A percentile compares a stretch with the other conserved stretches of the same genome.
Conservation (phyloP, 2,329 filamentous ascomycete genomes). For the Calonectria pseudoturangicola region DNA sequence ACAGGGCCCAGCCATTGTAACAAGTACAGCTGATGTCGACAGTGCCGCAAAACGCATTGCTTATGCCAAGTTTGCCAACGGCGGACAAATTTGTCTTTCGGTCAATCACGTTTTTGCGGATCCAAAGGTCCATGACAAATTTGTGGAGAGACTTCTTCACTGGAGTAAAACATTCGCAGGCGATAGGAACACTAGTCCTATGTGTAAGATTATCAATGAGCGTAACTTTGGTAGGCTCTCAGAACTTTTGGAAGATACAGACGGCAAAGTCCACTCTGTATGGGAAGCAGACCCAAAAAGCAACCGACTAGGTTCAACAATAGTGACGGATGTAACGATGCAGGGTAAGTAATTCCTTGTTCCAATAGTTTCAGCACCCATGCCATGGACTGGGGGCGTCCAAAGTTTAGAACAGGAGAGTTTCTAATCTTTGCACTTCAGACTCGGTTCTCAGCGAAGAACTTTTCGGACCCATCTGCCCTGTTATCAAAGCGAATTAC, state of each 20-base stretch:
- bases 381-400: too few relatives aligned
- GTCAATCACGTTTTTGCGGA: slow-evolving; percentile 67
- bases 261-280: slow-evolving; percentile 57
- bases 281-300: neutral
- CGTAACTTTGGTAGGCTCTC: slow-evolving; percentile 64
- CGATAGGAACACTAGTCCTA: neutral
- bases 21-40: slow-evolving; percentile 62
- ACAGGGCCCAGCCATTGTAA: slow-evolving; percentile 66
- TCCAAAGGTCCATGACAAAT: slow-evolving; percentile 59
- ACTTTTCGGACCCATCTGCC: slow-evolving; percentile 53
- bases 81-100: slow-evolving; percentile 57
- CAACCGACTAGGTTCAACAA: neutral
- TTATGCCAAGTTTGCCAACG: slow-evolving; percentile 64
- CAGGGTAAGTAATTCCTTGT: neutral
- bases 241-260: slow-evolving; percentile 58
- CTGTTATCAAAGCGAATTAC: slow-evolving; percentile 27
- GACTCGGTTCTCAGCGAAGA: slow-evolving; percentile 66
- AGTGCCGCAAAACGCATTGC: slow-evolving; percentile 66
- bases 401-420: neutral
- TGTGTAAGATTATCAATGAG: slow-evolving; percentile 63
- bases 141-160: slow-evolving; percentile 55
- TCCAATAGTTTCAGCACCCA: too few relatives aligned
- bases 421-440: neutral
- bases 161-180: neutral
- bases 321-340: slow-evolving; percentile 11